A percentile compares a stretch with the other conserved stretches of the same genome.
These are phyloP conservation scores for Erodium moschatum DNA, from an alignment of 441 rosid genomes.

Conservation along the genomic window DNA sequence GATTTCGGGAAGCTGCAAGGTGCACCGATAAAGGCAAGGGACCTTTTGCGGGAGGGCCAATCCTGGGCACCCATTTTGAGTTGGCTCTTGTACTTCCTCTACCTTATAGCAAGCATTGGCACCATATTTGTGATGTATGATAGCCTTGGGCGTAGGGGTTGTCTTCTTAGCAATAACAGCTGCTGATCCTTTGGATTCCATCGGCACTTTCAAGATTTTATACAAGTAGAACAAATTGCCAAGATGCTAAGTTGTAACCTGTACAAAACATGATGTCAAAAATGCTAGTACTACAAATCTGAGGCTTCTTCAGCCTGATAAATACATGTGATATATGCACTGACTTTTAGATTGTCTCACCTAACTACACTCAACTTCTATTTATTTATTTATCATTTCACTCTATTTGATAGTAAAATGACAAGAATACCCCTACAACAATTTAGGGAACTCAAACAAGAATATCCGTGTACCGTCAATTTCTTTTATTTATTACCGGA, in stretches of 20 bases:
- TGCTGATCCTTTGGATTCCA: slow-evolving; percentile 28
- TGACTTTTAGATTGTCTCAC: no score
- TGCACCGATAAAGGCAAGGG: slow-evolving; percentile 65
- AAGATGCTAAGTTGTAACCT: neutral
- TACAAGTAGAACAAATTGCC: neutral
- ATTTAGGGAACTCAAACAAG: no score
- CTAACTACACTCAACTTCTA: no score
- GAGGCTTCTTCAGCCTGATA: neutral
- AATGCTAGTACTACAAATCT: neutral
- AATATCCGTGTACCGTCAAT: no score
- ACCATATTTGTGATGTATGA: slow-evolving; percentile 65
- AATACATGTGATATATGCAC: neutral
- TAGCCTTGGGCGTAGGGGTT: slow-evolving; percentile 60
- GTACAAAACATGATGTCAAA: slow-evolving; percentile 6
- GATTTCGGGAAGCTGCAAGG: slow-evolving; percentile 67
- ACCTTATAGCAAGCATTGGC: slow-evolving; percentile 45
- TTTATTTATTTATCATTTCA: no score
- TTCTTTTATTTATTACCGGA: no score
- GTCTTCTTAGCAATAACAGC: slow-evolving; percentile 29
- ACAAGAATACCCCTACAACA: no score
- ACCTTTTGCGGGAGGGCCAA: slow-evolving; percentile 67
- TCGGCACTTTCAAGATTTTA: slow-evolving; percentile 16
- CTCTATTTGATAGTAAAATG: no score
- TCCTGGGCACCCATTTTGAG: slow-evolving; percentile 70
- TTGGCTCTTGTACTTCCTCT: slow-evolving; percentile 62